These are phyloP conservation scores for Phytopythium delawarense DNA, from an alignment of 352 stramenopile species.

Conservation along the genomic window DNA sequence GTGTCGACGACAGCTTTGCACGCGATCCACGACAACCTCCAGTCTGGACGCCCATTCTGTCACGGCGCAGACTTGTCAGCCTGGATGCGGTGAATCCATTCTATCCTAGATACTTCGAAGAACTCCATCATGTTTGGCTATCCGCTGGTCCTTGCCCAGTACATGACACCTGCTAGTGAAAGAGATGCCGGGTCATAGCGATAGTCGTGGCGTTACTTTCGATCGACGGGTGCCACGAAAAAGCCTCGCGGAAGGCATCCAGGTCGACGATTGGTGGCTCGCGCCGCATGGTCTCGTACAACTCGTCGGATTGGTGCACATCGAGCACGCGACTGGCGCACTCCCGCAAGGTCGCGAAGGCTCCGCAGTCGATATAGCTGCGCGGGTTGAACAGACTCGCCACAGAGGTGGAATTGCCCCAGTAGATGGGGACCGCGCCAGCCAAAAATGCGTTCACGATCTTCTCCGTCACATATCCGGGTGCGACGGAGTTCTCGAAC, in stretches of 20 bases:
- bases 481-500: slow-evolving; percentile 48
- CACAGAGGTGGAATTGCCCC: slow-evolving; percentile 37
- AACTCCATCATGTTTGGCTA: neutral
- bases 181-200: neutral
- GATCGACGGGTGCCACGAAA: slow-evolving; percentile 45
- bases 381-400: slow-evolving; percentile 36
- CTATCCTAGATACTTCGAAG: neutral
- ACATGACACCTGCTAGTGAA: neutral
- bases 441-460: slow-evolving; percentile 56
- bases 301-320: slow-evolving; percentile 25
- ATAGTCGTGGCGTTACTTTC: slow-evolving; percentile 1
- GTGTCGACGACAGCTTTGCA: slow-evolving; percentile 15
- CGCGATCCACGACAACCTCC: slow-evolving; percentile 17
- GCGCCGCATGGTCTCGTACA: slow-evolving; percentile 31
- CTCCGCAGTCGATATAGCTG: slow-evolving; percentile 52
- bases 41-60: neutral
- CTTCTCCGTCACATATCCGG: slow-evolving; percentile 67
- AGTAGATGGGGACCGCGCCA: slow-evolving; percentile 53
- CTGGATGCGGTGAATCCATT: neutral
- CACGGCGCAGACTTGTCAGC: neutral
- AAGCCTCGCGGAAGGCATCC: slow-evolving; percentile 23
- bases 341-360: slow-evolving; percentile 29
- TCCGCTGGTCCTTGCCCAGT: neutral
- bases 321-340: slow-evolving; percentile 33
- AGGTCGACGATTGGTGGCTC: slow-evolving; percentile 30